A percentile compares a stretch with the other conserved stretches of the same genome.
These are phyloP conservation scores for Blastomyces gilchristii DNA, from an alignment of 2,329 filamentous ascomycete genomes.

Conservation along the genomic window DNA sequence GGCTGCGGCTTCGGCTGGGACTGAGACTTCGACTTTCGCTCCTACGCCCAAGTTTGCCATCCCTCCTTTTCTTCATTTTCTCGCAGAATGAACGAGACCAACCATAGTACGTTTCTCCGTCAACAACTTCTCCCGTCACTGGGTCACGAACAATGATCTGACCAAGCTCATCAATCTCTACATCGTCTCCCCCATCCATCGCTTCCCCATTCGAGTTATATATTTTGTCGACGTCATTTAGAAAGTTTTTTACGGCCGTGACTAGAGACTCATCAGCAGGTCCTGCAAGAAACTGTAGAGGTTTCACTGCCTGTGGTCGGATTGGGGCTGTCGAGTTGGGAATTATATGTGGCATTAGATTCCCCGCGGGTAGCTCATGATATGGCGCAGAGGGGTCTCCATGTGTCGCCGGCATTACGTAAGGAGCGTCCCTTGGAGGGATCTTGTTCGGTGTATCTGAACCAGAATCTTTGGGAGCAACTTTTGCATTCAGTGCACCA, in stretches of 20 bases:
- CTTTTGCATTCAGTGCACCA: conserved; percentile 24
- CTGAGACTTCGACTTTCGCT: conserved; percentile 36
- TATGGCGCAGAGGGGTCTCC: conserved; percentile 64
- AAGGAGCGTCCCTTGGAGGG: conserved; percentile 44
- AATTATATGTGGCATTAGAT: conserved; percentile 67
- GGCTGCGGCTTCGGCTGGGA: conserved; percentile 18
- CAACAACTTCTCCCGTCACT: conserved; percentile 53
- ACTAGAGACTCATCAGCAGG: conserved; percentile 58
- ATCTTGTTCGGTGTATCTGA: conserved; percentile 37
- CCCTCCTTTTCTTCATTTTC: conserved; percentile 55
- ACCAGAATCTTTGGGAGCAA: conserved; percentile 20
- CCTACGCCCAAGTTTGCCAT: conserved; percentile 23
- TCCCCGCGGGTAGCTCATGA: conserved; percentile 73
- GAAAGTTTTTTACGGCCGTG: conserved; percentile 57
- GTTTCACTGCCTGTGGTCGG: conserved; percentile 58
- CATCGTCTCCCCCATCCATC: conserved; percentile 39
- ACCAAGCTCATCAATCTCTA: conserved; percentile 67
- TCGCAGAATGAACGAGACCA: conserved; percentile 75
- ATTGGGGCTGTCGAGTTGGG: conserved; percentile 68
- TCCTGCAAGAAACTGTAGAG: conserved; percentile 58
- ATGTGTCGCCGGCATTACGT: conserved; percentile 63
- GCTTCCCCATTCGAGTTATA: conserved; percentile 47
- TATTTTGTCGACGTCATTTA: conserved; percentile 59
- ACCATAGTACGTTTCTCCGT: conserved; percentile 72
- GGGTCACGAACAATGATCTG: conserved; percentile 57